Evolutionary conservation across 345 rosid genomes (phyloP), one percentile per base, ranked within the genome.

Genomic region (Physaria fendleri): DNA sequence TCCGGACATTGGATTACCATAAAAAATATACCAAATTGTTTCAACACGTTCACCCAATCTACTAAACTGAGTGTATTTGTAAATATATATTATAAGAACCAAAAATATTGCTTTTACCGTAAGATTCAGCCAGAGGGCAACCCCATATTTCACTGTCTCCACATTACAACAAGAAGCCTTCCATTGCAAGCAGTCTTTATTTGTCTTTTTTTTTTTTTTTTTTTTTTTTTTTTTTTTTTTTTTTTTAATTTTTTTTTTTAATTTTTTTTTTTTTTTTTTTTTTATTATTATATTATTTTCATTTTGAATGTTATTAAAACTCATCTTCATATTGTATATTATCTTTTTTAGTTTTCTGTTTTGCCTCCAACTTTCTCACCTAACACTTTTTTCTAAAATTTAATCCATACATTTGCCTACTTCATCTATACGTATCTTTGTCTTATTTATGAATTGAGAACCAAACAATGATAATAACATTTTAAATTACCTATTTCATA

Each of bases 121-220:
- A 63, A 70, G 74, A 47, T 47, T 55, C 65, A 55, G 53, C 52
- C 64, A 47, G 8, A 33, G 37, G 41, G 50, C 65, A 64, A n/a
- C 22, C 33, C 65, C 65, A 64, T 50, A 56, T 41, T 63, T 57
- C 29, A 64, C 70, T 56, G 70, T 63, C 74, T 64, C 59, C 70
- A 71, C 65, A 64, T 71, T 63, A 55, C 64, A 47, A 55, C 64
- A 47, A 62, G 68, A 69, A 68, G 48, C 62, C 74, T 70, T 69
- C 38, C 21, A 1, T 47, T 62, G 49, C 54, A 71, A 71, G 65
- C 65, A 71, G 35, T 69, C 44, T 46, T 59, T 59, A 38, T 50
- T 52, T 38, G 25, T 5, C 55, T 37, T 54, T 68, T 52, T 52
- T 56, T 62, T 53, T n/a, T n/a, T n/a, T n/a, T n/a, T n/a, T n/a